Evolutionary conservation across 768 basidiomycete genomes (phyloP), one percentile per base, ranked within the genome.

Genomic region (Coprinopsis strossmayeri): DNA sequence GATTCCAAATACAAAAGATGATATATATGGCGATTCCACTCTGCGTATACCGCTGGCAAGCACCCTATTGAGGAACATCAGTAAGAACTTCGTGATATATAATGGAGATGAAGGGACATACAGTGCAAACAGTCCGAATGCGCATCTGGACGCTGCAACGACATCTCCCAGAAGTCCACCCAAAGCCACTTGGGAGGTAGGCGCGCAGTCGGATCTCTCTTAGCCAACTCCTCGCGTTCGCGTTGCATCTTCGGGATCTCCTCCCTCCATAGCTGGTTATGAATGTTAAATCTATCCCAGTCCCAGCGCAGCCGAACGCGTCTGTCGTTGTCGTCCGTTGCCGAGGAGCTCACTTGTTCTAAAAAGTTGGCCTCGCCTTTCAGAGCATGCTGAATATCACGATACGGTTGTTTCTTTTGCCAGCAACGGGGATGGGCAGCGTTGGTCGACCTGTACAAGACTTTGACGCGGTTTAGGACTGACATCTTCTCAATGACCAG

Each of bases 71-170:
- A 11, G 13, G 28, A 5, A 3, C 11, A 15, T 43, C 25, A 49
- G 34, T 15, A 28, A 2, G 3, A 9, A 23, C 15, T 9, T 34
- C 2, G 15, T 9, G 15, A n/a, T 17, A 49, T 3, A 3, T 34
- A 25, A 12, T 9, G 17, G 9, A 27, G 2, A 45, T 7, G 30
- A 46, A 15, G 18, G 26, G 26, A 53, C 56, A 30, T 35, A 57
- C 56, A 57, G 32, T 57, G 56, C 27, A 57, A 38, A 39, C 56
- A 57, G 27, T 57, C 56, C n/a, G 45, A 41, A 46, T 57, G 56
- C n/a, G 56, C 56, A 48, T 57, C 56, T 21, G 56, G 54, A 13
- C 56, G 50, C 30, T 57, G 56, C 20, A 55, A 38, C 23, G 54
- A 18, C 56, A 53, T 53, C 15, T 53, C 44, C 49, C 52, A 57